phyloP scores from a whole-genome alignment of 1,284 basidiomycete species.

The Puccinia sorghi region DNA sequence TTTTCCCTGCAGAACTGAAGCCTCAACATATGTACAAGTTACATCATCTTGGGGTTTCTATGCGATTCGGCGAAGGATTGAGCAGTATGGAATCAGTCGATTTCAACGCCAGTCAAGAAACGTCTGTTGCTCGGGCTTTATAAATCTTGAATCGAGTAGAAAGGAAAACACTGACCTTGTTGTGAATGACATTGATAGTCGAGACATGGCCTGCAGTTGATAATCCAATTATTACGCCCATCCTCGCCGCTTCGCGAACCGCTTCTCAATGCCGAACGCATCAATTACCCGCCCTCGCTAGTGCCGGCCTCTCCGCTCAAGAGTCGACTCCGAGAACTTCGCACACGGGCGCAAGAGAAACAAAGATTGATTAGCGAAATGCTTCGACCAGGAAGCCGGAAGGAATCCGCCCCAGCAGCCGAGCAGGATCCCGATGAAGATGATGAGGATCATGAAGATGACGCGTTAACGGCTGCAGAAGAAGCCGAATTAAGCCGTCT shows the following conservation, averaged over 20 bases:
- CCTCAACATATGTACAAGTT: slow-evolving; percentile 29
- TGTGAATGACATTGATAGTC: slow-evolving; percentile 15
- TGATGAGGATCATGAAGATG: slow-evolving; percentile 21
- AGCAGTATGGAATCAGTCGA: slow-evolving; percentile 41
- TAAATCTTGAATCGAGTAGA: not conserved
- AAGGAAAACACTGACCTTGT: not conserved
- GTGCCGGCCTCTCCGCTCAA: slow-evolving; percentile 27
- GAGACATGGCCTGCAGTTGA: slow-evolving; percentile 38
- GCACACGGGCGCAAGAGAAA: slow-evolving; percentile 35
- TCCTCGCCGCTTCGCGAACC: slow-evolving; percentile 32
- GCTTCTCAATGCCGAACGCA: slow-evolving; percentile 39
- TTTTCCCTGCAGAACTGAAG: slow-evolving; percentile 11
- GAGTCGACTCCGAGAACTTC: slow-evolving; percentile 31
- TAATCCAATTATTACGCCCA: slow-evolving; percentile 34
- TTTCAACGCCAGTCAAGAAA: slow-evolving; percentile 43
- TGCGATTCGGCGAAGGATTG: slow-evolving; percentile 33
- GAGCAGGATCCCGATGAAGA: slow-evolving; percentile 1
- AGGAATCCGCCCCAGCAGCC: not conserved
- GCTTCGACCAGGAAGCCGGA: slow-evolving; percentile 1
- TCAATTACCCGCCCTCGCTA: slow-evolving; percentile 41
- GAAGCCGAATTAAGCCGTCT: slow-evolving; percentile 45
- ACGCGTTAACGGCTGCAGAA: slow-evolving; percentile 33
- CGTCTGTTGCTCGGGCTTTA: slow-evolving; percentile 3
- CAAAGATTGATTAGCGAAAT: slow-evolving; percentile 35
- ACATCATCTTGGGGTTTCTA: slow-evolving; percentile 50